Base-by-base conservation (phyloP, 2,329 filamentous ascomycete genomes). In the Penicillium sp. region DNA sequence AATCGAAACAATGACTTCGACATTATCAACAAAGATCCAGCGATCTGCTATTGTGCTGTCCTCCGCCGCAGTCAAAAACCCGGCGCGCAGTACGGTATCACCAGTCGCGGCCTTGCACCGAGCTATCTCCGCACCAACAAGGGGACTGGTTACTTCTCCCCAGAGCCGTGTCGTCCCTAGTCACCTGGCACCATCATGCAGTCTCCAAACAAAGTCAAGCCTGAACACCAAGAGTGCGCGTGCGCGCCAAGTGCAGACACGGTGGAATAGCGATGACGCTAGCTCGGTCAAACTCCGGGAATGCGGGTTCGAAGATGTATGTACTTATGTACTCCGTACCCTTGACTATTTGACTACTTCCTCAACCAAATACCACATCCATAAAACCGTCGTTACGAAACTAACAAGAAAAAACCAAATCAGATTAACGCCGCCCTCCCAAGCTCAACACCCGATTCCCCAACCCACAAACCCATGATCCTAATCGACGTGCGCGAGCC, bases 401-500 rank as follows among this genome's bases (percentile, higher is more conserved):
- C 45, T 53, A 55, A 36, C n/a, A 44, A 50, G 19, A 34, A 34
- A 47, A 50, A 46, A 46, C 10, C 31, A 25, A 36, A 34, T 8
- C 39, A 76, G 75, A 74, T 77, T 48, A 76, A 65, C 34, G 59
- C 72, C 46, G 53, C 68, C 50, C 69, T 76, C 53, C 71, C 74
- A 33, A 33, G 19, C 39, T 57, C 65, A 34, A 34, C 34, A 34
- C 38, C 54, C 1, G 52, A 62, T 39, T 60, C 70, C 7, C 62
- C 67, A 23, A 63, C 70, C 16, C 64, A 70, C 56, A 67, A 60
- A 15, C 60, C 67, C 21, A 62, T 72, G 29, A 75, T 77, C 61
- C 68, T 77, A 38, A 66, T 77, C 57, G 79, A 81, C 62, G 79
- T 81, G 60, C 78, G 79, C 61, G 78, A 81, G 70, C 78, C 79